A percentile compares a stretch with the other conserved stretches of the same genome.
Conservation (phyloP, 805 yeast genomes). For the Ogataea henricii region DNA sequence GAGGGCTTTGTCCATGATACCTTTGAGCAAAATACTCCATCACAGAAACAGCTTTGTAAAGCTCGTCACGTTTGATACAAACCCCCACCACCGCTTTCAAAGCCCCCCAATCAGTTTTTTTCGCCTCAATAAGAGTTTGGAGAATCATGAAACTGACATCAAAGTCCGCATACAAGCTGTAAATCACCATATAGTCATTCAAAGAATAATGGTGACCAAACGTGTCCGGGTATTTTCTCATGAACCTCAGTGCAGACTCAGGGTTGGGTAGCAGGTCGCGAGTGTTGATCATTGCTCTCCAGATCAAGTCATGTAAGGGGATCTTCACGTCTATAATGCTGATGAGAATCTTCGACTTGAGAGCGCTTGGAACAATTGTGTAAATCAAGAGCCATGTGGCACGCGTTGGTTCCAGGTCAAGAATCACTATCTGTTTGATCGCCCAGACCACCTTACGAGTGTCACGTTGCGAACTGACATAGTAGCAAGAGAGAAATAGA, state of each 20-base stretch:
- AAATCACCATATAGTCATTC: constrained; percentile 12
- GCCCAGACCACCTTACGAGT: neutral
- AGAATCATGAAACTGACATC: constrained; percentile 8
- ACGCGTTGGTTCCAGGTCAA: constrained; percentile 15
- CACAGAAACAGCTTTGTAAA: constrained; percentile 14
- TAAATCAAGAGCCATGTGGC: constrained; percentile 16
- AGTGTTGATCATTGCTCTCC: constrained; percentile 9
- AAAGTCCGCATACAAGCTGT: constrained; percentile 13
- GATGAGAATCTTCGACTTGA: neutral
- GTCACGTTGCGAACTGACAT: neutral
- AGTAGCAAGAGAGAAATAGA: constrained; percentile 1
- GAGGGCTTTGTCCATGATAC: neutral
- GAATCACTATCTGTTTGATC: constrained; percentile 11
- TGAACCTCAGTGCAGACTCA: constrained; percentile 9
- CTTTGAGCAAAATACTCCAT: constrained; percentile 1
- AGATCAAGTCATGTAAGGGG: constrained; percentile 10
- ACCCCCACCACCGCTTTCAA: constrained; percentile 7
- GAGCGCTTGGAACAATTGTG: constrained; percentile 7
- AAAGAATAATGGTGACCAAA: constrained; percentile 10
- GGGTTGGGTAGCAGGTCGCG: constrained; percentile 6
- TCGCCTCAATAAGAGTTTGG: constrained; percentile 2
- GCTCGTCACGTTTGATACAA: constrained; percentile 10
- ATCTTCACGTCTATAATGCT: constrained; percentile 14
- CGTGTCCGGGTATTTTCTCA: constrained; percentile 12
- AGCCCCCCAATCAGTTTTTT: neutral